Evolutionary conservation across 2,329 filamentous ascomycete species (phyloP).

Genomic region (Pseudopyricularia cyperi): DNA sequence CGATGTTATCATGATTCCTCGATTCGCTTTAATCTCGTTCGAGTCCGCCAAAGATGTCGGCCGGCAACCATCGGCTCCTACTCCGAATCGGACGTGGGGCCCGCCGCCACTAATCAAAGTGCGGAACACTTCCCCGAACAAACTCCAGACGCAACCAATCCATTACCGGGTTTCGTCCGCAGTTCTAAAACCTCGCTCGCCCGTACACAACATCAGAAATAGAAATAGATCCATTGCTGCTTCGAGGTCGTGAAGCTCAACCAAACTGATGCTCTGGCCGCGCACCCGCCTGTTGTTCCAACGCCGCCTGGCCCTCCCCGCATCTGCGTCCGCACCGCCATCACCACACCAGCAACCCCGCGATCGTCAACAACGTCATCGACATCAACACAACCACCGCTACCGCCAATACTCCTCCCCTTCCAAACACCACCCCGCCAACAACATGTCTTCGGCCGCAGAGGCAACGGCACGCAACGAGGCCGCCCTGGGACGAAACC

Average conservation of each 20-base stretch:
- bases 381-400: background rate
- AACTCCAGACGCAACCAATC: background rate
- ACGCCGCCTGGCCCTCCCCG: background rate
- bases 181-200: background rate
- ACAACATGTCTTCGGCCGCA: constrained; percentile 1
- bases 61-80: background rate
- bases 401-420: background rate
- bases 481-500: constrained; percentile 41
- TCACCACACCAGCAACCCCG: background rate
- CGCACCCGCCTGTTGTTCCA: background rate
- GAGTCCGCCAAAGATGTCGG: no score
- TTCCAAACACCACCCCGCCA: background rate
- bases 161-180: background rate
- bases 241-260: background rate
- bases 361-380: background rate
- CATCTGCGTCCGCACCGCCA: background rate
- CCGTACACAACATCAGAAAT: background rate
- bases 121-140: background rate
- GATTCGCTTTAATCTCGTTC: no score
- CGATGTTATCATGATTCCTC: no score
- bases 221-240: background rate
- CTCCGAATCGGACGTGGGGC: background rate
- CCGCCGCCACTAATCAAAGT: background rate
- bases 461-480: constrained; percentile 5
- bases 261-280: background rate